These are phyloP conservation scores for Curvularia eragrostidis DNA, from an alignment of 2,329 filamentous ascomycete genomes.

Conservation along the genomic window DNA sequence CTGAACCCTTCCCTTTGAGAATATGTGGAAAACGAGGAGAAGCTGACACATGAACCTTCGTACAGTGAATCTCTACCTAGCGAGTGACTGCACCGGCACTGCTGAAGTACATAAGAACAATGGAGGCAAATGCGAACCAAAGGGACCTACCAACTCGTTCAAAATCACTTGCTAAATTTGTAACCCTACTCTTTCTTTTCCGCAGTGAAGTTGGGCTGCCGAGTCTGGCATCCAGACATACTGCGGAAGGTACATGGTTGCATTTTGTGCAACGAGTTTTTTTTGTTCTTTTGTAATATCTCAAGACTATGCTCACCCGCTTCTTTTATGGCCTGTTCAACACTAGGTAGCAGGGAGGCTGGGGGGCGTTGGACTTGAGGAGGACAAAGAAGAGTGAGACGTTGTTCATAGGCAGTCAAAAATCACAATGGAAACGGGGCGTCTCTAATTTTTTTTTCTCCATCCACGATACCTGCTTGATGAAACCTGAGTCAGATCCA, in stretches of 20 bases:
- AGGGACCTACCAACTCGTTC: constrained; percentile 1
- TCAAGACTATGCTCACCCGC: neutral
- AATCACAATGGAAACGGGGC: neutral
- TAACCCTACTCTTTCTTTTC: neutral
- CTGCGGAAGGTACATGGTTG: no score
- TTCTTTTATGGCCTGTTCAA: constrained; percentile 1
- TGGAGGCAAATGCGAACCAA: neutral
- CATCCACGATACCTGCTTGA: neutral
- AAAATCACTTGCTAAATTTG: constrained; percentile 2
- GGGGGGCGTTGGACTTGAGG: neutral
- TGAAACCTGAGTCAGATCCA: neutral
- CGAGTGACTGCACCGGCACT: neutral
- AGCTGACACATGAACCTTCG: neutral
- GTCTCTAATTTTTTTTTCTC: neutral
- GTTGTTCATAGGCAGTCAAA: neutral
- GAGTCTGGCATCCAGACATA: neutral
- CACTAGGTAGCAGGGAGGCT: neutral
- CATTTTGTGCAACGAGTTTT: neutral
- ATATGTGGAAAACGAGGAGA: neutral
- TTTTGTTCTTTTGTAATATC: neutral
- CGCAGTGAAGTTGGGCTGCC: no score
- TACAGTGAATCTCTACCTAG: constrained; percentile 5
- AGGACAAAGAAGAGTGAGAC: neutral
- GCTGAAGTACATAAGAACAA: constrained; percentile 2
- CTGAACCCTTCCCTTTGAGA: neutral